Base-by-base conservation (phyloP, 306 rosid genomes). In the Hippophae gyantsensis region DNA sequence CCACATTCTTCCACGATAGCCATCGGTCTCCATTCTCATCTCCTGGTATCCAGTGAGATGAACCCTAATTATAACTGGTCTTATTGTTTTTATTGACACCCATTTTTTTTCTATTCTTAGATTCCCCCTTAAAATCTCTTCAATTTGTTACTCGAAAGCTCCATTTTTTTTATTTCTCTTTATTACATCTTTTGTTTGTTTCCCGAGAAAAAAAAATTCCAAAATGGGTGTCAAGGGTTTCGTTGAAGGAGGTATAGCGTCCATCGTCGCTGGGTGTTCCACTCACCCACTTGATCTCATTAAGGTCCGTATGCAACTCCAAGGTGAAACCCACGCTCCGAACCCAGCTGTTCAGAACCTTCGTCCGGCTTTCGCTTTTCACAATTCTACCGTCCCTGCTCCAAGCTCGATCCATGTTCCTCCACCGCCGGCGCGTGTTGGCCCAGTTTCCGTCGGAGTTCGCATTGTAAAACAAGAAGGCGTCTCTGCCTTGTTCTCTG, bases 301-400 rank as follows among this genome's bases (percentile, higher is more conserved):
- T 60, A 86, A 86, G 77, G 94, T 86, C 70, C 94, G 94, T 8
- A 86, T 86, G 94, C 94, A 86, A 57, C 94, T 86, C 62, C 94
- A 86, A 66, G 94, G 94, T 0, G 94, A 86, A 58, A 42, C 58
- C 57, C 69, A 18, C 9, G 75, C 68, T 6, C 68, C 78, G 0
- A 76, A 43, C 13, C 71, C 82, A 0, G 57, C 68, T 3, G 54
- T 69, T n/a, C 81, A 69, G 0, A 13, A 12, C 2, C 68, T 86
- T 18, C 79, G 94, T 8, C 89, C 86, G 0, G 86, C 79, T 0
- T 74, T 84, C 13, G 78, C 86, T 2, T 75, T 78, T 66, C 82
- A 61, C 14, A 43, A 51, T 43, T 57, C 74, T 0, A 42, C 70
- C 7, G 51, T 48, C 7, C 43, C 60, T 13, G 64, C 11, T 38